Conservation (phyloP, 768 basidiomycete species). For the Tephrocybe rancida region DNA sequence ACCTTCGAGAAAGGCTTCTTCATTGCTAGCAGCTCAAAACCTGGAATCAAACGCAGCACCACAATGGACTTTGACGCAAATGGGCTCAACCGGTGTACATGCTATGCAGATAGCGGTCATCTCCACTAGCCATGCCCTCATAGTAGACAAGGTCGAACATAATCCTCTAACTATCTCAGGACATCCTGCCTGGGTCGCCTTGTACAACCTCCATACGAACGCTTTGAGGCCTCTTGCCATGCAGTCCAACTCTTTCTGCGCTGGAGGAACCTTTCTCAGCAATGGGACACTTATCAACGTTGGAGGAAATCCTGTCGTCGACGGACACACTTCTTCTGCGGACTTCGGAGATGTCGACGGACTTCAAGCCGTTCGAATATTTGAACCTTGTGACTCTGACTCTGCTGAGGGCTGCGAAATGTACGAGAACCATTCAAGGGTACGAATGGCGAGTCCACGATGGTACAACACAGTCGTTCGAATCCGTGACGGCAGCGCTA, state of each 20-base stretch:
- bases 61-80: conserved; percentile 62
- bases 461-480: conserved; percentile 81
- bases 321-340: conserved; percentile 59
- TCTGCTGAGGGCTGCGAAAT: conserved; percentile 56
- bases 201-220: conserved; percentile 72
- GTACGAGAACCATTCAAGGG: conserved; percentile 60
- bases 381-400: conserved; percentile 62
- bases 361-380: conserved; percentile 70
- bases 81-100: conserved; percentile 73
- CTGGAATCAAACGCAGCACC: conserved; percentile 1
- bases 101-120: conserved; percentile 79
- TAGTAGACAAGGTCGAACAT: conserved; percentile 86
- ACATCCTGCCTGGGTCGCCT: conserved; percentile 81
- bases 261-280: conserved; percentile 75
- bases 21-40: conserved; percentile 8
- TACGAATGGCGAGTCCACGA: conserved; percentile 76
- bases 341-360: conserved; percentile 81
- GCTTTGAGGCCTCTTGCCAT: conserved; percentile 61
- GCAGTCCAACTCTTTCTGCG: conserved; percentile 85
- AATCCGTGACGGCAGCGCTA: conserved; percentile 75
- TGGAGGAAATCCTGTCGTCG: conserved; percentile 81
- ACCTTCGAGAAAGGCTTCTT: not conserved
- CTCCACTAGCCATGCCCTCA: conserved; percentile 67
- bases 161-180: conserved; percentile 74
- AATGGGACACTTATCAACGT: conserved; percentile 81